Evolutionary conservation across 805 yeast species (phyloP).

Genomic region (Schwanniomyces occidentalis): DNA sequence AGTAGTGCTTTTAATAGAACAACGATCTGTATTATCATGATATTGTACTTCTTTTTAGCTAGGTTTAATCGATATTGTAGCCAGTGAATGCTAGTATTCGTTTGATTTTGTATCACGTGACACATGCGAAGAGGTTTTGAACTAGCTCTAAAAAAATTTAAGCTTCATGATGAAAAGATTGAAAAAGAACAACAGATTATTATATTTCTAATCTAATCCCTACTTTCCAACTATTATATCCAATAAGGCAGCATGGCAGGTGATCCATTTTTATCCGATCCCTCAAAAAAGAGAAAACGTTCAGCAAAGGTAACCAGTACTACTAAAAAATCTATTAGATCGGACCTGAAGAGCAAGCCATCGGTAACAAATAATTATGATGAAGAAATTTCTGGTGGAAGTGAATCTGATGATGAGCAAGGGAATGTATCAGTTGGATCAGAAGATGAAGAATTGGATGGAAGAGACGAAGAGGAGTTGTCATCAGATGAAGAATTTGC

Average conservation of each 20-base stretch:
- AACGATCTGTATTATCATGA: too few species aligned
- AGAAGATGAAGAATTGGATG: slow-evolving; percentile 40
- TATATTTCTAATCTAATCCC: too few species aligned
- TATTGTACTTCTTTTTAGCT: too few species aligned
- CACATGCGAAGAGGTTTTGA: slow-evolving; percentile 2
- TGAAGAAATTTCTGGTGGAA: slow-evolving; percentile 54
- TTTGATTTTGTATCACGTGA: too few species aligned
- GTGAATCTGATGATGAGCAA: slow-evolving; percentile 51
- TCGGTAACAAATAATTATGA: slow-evolving; percentile 27
- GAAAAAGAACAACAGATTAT: background rate
- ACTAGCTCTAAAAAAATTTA: slow-evolving; percentile 3
- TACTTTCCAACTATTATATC: too few species aligned
- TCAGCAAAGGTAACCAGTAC: slow-evolving; percentile 19
- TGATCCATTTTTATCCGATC: slow-evolving; percentile 65
- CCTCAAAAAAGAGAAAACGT: slow-evolving; percentile 52
- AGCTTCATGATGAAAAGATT: background rate
- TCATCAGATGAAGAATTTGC: slow-evolving; percentile 73
- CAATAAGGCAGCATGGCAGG: slow-evolving; percentile 54
- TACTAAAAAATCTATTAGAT: slow-evolving; percentile 18
- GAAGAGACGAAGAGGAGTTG: slow-evolving; percentile 39
- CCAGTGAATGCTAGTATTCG: too few species aligned
- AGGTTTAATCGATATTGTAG: too few species aligned
- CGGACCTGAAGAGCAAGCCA: slow-evolving; percentile 12
- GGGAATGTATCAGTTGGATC: slow-evolving; percentile 38
- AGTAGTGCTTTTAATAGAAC: too few species aligned